Evolutionary conservation across 768 basidiomycete species (phyloP).

Genomic region (Gloeopeniophorella convolvens): DNA sequence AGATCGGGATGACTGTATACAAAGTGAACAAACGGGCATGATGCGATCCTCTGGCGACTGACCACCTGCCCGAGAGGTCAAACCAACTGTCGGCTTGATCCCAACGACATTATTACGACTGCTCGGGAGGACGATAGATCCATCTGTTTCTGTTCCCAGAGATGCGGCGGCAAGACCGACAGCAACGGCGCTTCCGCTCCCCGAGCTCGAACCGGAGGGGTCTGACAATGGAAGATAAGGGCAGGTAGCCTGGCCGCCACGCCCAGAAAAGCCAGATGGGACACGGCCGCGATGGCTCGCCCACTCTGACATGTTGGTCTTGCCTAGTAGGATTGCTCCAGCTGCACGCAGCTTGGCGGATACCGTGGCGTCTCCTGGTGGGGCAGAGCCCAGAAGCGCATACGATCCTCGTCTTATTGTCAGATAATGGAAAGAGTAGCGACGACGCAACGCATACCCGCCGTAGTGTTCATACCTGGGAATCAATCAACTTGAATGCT

Average conservation of each 20-base stretch:
- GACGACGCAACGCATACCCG: slow-evolving; percentile 18
- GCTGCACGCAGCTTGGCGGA: slow-evolving; percentile 29
- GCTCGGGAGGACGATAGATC: slow-evolving; percentile 41
- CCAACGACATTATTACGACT: slow-evolving; percentile 50
- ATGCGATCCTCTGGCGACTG: neutral
- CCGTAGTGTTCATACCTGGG: slow-evolving; percentile 34
- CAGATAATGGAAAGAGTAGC: too few species aligned
- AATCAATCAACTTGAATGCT: slow-evolving; percentile 23
- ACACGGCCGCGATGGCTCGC: slow-evolving; percentile 33
- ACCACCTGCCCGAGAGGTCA: slow-evolving; percentile 57
- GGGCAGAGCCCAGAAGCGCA: slow-evolving; percentile 30
- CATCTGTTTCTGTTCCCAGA: slow-evolving; percentile 44
- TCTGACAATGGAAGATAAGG: slow-evolving; percentile 39
- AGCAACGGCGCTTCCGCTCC: slow-evolving; percentile 34
- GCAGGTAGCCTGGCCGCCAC: slow-evolving; percentile 38
- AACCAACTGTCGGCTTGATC: slow-evolving; percentile 54
- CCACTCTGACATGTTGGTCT: slow-evolving; percentile 40
- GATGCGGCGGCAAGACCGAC: slow-evolving; percentile 39
- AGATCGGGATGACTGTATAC: slow-evolving; percentile 47
- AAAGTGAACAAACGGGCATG: neutral
- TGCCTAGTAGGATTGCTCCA: slow-evolving; percentile 36
- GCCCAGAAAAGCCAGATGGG: slow-evolving; percentile 39
- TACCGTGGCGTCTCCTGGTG: slow-evolving; percentile 31
- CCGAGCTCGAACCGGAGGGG: slow-evolving; percentile 38
- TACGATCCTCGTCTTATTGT: slow-evolving; percentile 27